Base-by-base conservation (phyloP, 495 filamentous ascomycete genomes). In the Neurospora intermedia region DNA sequence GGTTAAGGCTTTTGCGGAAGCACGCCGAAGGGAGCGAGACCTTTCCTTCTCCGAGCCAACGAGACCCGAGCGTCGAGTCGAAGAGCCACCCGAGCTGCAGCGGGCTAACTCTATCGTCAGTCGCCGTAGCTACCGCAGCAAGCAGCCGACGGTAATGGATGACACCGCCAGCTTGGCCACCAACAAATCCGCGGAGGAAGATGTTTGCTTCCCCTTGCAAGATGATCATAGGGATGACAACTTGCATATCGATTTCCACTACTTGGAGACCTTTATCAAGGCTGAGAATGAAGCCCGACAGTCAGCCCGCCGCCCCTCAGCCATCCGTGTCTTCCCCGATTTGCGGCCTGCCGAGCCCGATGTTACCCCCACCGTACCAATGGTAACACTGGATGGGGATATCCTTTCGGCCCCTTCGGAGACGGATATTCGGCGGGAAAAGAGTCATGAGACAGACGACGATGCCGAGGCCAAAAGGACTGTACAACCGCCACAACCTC, bases 1-100 rank as follows among this genome's bases (percentile, higher is more conserved):
- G 4, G 96, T 99, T 35, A 95, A 98, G 81, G 96, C 96, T 18
- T 99, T 99, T 81, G 96, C 95, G 4, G 93, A 96, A 75, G 88
- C 88, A 46, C 84, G 88, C 43, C 87, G 87, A 27, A 84, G 87
- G 15, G 87, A 89, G 73, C 83, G 85, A 20, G 85, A 85, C n/a
- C 77, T 88, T 13, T 89, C 88, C 18, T 77, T 84, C 70, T 84
- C 83, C 1, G 86, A 87, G 35, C 71, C 73, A 9, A 66, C 54
- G 23, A 81, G 77, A 69, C 72, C 76, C 0, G 80, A 81, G 59
- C 79, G 79, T 69, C 83, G 82, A 45, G 71, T 71, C 16, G 83
- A 85, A 3, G 93, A 93, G 23, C 88, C 90, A 54, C 84, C 87
- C 16, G 84, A 89, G 43, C 83, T 94, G 31, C 89, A 93, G 72